Evolutionary conservation across 163 green algal genomes (phyloP), one percentile per base, ranked within the genome.

Genomic region (Scenedesmus sp.): DNA sequence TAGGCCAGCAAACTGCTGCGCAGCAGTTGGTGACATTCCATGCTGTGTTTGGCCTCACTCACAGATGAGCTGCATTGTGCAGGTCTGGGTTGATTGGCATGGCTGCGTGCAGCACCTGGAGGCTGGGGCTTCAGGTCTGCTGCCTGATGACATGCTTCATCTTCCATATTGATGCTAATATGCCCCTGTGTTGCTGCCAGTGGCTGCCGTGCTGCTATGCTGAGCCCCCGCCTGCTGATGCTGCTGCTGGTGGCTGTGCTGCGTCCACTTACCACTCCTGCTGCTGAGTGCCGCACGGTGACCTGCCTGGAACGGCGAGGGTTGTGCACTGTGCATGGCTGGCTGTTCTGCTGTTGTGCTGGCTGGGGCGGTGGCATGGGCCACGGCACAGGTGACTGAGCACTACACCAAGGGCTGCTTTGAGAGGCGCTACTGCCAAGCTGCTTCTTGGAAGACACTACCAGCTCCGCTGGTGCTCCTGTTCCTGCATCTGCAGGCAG

Each of bases 121-220:
- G 65, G 65, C 65, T 76, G 65, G 65, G 65, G 65, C 65, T 76
- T 76, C 65, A 40, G 65, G 65, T 76, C 65, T 76, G 65, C 65
- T 37, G 30, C 65, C 2, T 10, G 30, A 26, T 37, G 4, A 40
- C 30, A 18, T n/a, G 30, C 12, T 24, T 76, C 65, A 76, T 76
- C 65, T 7, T 37, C 40, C 30, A 16, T 4, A 20, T 72, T 37
- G 30, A 20, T 37, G 30, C 65, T 2, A 30, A 76, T 7, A n/a
- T 76, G 65, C 18, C 30, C 65, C 65, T 76, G 65, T 76, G 65
- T 76, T 76, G 65, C 65, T 37, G 30, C 65, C 65, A 76, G 30
- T 76, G 65, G 65, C 65, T 76, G 65, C 65, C 65, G 37, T 76
- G 65, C 30, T 40, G 65, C 30, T 40, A 40, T 18, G 30, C 30